These are phyloP conservation scores for Emmonsiellopsis sp. DNA, from an alignment of 2,329 filamentous ascomycete species.

Conservation along the genomic window DNA sequence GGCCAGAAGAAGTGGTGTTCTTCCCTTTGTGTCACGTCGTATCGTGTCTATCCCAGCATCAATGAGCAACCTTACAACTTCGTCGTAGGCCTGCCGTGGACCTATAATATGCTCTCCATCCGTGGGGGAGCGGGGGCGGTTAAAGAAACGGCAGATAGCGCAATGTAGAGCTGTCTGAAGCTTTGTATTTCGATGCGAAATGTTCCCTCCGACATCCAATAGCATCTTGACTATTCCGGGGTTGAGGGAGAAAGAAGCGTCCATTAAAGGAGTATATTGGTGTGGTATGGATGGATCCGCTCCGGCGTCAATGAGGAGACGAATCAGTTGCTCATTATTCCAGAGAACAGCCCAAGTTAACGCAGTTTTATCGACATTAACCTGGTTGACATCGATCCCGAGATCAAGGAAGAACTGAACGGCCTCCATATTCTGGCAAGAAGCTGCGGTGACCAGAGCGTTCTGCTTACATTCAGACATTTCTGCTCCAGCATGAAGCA, in stretches of 20 bases:
- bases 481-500: conserved; percentile 1
- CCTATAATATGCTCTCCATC: no score
- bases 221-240: not conserved
- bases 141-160: no score
- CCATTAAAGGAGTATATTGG: not conserved
- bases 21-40: not conserved
- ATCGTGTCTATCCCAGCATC: not conserved
- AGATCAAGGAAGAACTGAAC: no score
- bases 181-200: not conserved
- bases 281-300: not conserved
- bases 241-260: not conserved
- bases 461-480: not conserved
- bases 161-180: not conserved
- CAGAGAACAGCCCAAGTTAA: no score
- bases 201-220: not conserved
- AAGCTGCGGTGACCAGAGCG: no score
- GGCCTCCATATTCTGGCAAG: no score
- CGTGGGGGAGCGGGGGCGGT: no score
- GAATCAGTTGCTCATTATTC: not conserved
- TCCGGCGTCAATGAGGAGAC: not conserved
- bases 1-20: not conserved
- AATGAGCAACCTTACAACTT: not conserved
- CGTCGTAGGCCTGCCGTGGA: no score
- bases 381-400: no score
- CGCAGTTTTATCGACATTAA: no score